Base-by-base conservation (phyloP, 2,329 filamentous ascomycete species). In the Microsporum canis region DNA sequence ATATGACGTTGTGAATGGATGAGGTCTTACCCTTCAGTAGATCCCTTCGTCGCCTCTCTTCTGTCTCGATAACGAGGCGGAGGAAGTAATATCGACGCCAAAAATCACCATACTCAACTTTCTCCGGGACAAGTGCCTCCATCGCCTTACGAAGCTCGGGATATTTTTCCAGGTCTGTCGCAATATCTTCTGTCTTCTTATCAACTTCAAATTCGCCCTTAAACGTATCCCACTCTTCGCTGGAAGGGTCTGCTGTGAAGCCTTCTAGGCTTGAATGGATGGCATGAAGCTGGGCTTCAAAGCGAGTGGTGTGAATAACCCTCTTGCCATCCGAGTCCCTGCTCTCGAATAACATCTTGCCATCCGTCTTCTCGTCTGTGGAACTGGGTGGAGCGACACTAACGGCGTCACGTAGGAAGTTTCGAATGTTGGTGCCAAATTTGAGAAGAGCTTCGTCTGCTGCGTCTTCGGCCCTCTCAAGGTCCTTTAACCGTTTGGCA, bases 31-130 rank as follows among this genome's bases (percentile, higher is more conserved):
- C 92, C 76, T 95, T 95, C 27, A 99, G 78, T 61, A 99, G 81
- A 73, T 99, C 94, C 68, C 88, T 86, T 72, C 94, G 82, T 73
- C 89, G 85, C 69, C 88, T 86, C 76, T 99, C 94, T 62, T 96
- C 91, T 31, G 88, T 91, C 77, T 97, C 92, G 65, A 99, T 88
- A 14, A 94, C 89, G 70, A 95, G 88, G 69, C 92, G 82, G 65
- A 97, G 77, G 78, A 96, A 99, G 73, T 97, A 97, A 75, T 99
- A 99, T 61, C 94, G 82, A 71, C 83, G 88, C 92, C 94, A 99
- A 72, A 99, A 99, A 59, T 88, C 83, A 59, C 79, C 82, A 70
- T 99, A 99, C 38, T 91, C 82, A n/a, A 96, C 89, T 67, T 84
- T 83, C 73, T 91, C 91, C 1, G 94, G 94, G n/a, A 99, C 94